Conservation (phyloP, 2,329 filamentous ascomycete genomes). For the Botrytis aclada region DNA sequence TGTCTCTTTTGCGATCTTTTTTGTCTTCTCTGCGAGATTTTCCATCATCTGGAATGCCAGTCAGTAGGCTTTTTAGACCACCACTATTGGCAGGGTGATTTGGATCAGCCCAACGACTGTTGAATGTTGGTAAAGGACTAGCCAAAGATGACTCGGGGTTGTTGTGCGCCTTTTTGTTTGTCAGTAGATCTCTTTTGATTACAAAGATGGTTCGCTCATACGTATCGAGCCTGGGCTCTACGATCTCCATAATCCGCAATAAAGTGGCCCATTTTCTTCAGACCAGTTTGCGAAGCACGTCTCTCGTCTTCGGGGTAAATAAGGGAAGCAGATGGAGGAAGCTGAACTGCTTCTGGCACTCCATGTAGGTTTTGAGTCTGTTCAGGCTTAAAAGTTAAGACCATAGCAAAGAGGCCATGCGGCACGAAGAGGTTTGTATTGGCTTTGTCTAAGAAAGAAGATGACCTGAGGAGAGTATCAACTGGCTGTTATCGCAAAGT, state of each 20-base stretch:
- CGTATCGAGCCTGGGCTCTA: conserved; percentile 20
- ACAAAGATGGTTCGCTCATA: background rate
- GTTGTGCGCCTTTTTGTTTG: background rate
- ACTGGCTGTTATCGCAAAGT: background rate
- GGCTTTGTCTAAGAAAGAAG: conserved; percentile 51
- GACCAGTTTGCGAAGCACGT: conserved; percentile 24
- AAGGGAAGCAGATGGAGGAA: background rate
- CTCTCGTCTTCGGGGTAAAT: background rate
- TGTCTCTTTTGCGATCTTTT: background rate
- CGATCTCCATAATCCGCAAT: conserved; percentile 23
- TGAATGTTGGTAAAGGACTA: background rate
- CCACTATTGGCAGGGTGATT: conserved; percentile 6
- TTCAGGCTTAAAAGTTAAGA: conserved; percentile 51
- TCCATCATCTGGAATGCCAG: background rate
- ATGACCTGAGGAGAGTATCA: conserved; percentile 32
- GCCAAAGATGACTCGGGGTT: background rate
- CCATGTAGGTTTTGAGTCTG: background rate
- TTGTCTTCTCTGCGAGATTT: background rate
- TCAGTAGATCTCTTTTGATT: background rate
- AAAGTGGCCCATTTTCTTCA: conserved; percentile 40
- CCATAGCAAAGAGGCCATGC: conserved; percentile 50
- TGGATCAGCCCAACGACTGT: conserved; percentile 9
- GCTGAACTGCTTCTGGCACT: background rate
- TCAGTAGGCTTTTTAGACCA: conserved; percentile 12
- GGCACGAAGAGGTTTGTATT: conserved; percentile 55